Evolutionary conservation across 208 protist species (phyloP).

Genomic region (Jaenimonas drosophilae): DNA sequence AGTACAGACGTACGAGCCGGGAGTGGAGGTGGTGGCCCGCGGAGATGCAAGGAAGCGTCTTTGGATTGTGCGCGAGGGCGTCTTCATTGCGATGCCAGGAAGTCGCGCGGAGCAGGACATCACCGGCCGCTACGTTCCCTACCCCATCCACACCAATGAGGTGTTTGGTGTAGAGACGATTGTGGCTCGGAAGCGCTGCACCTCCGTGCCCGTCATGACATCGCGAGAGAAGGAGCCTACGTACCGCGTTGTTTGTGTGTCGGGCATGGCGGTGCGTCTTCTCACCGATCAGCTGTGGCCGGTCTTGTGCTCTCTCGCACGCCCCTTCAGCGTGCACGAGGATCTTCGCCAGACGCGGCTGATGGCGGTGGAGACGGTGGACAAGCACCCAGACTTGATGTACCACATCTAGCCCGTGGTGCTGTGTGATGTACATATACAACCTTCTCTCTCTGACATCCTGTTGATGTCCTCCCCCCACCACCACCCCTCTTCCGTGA

Average conservation of each 20-base stretch:
- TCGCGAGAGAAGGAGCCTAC: constrained; percentile 9
- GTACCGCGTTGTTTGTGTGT: constrained; percentile 13
- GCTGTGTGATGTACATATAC: not conserved
- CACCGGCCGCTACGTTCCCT: constrained; percentile 17
- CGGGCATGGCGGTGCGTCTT: constrained; percentile 29
- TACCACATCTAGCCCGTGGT: not conserved
- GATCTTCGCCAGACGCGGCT: constrained; percentile 16
- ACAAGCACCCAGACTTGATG: not conserved
- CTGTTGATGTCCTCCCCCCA: too few species aligned
- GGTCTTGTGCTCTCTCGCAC: constrained; percentile 27
- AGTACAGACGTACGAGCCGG: constrained; percentile 3
- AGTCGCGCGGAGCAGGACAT: constrained; percentile 15
- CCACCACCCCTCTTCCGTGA: too few species aligned
- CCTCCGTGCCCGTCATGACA: constrained; percentile 41
- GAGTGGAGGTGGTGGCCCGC: constrained; percentile 18
- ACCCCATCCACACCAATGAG: constrained; percentile 23
- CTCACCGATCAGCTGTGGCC: constrained; percentile 21
- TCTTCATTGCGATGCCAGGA: constrained; percentile 21
- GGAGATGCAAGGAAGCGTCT: constrained; percentile 18
- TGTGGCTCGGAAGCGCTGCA: constrained; percentile 24
- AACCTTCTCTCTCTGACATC: too few species aligned
- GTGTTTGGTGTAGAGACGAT: constrained; percentile 52
- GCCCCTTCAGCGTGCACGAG: constrained; percentile 39
- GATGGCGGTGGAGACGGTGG: constrained; percentile 5
- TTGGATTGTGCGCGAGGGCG: constrained; percentile 25